Conservation (phyloP, 768 basidiomycete genomes). For the Kwoniella heveanensis region DNA sequence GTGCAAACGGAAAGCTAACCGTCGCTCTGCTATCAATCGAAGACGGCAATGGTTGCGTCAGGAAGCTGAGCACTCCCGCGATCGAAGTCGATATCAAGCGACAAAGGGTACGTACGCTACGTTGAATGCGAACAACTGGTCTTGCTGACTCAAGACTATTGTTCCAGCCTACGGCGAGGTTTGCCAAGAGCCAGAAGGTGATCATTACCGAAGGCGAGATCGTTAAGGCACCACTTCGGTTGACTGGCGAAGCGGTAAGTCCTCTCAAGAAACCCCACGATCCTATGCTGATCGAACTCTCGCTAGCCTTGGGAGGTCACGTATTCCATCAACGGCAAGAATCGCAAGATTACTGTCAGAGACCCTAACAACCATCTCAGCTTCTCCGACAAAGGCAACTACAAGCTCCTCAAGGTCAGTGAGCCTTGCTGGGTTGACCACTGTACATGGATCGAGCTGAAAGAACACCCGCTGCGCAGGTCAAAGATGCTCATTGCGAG, state of each 20-base stretch:
- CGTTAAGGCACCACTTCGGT: conserved; percentile 73
- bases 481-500: conserved; percentile 81
- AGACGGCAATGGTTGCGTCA: conserved; percentile 84
- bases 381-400: conserved; percentile 74
- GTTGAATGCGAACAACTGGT: conserved; percentile 8
- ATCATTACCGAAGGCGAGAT: conserved; percentile 74
- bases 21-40: conserved; percentile 69
- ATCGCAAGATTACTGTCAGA: conserved; percentile 59
- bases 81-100: conserved; percentile 81
- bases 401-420: conserved; percentile 73
- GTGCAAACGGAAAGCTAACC: conserved; percentile 41
- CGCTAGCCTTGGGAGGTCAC: conserved; percentile 81
- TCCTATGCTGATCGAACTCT: not conserved
- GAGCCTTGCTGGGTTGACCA: conserved; percentile 26
- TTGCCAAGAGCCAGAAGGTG: conserved; percentile 70
- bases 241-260: conserved; percentile 87
- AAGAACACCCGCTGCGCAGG: conserved; percentile 58
- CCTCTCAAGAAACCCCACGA: not conserved
- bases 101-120: conserved; percentile 64
- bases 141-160: not conserved
- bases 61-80: conserved; percentile 72
- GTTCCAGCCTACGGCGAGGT: conserved; percentile 77
- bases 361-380: conserved; percentile 72
- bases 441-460: conserved; percentile 3
- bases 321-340: conserved; percentile 64